Evolutionary conservation across 164 flowering plant species (phyloP).

Genomic region (Euptelea pleiosperma): DNA sequence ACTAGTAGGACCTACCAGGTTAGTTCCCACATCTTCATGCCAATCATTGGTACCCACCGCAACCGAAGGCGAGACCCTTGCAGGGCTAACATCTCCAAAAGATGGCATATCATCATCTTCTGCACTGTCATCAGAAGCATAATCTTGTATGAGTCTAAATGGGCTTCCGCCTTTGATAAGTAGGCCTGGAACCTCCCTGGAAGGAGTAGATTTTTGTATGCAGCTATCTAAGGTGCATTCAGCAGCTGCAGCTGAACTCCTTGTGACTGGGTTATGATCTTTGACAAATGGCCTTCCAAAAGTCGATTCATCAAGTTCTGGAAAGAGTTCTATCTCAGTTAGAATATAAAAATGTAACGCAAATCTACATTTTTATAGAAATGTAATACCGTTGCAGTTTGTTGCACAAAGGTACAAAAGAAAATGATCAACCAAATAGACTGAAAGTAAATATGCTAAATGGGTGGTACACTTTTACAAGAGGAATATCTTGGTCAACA

Average conservation of each 20-base stretch:
- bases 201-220: constrained; percentile 10
- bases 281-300: constrained; percentile 5
- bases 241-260: constrained; percentile 12
- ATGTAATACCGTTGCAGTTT: too few species aligned
- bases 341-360: constrained; percentile 9
- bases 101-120: constrained; percentile 36
- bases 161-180: constrained; percentile 36
- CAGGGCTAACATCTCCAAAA: constrained; percentile 24
- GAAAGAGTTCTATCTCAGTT: constrained; percentile 14
- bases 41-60: constrained; percentile 10
- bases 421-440: too few species aligned
- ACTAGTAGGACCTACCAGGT: constrained; percentile 6
- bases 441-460: too few species aligned
- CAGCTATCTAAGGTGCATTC: constrained; percentile 14
- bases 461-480: neutral
- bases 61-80: constrained; percentile 16
- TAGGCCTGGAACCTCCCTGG: constrained; percentile 22
- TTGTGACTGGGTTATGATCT: constrained; percentile 11
- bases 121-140: constrained; percentile 63
- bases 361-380: neutral
- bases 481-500: neutral
- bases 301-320: constrained; percentile 13
- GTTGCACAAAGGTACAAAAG: too few species aligned
- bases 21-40: constrained; percentile 18
- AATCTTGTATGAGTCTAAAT: constrained; percentile 53